Conservation (phyloP, 2,329 filamentous ascomycete species). For the Colletotrichum kahawae region DNA sequence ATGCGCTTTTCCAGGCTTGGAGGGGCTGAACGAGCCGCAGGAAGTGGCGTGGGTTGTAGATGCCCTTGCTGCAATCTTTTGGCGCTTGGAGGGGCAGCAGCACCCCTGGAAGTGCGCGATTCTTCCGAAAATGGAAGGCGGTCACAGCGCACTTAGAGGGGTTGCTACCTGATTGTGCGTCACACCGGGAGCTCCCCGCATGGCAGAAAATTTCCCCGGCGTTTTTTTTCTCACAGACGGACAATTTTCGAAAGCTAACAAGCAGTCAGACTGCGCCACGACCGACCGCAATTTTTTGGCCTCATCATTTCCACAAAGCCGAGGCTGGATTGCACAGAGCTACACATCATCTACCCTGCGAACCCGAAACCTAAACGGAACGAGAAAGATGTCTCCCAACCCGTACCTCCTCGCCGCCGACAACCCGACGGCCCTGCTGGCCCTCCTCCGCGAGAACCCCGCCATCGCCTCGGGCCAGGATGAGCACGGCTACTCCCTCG, state of each 20-base stretch:
- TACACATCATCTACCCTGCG: background rate
- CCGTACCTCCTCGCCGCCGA: constrained; percentile 82
- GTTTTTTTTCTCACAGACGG: background rate
- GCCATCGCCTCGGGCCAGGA: constrained; percentile 82
- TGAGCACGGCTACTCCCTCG: constrained; percentile 89
- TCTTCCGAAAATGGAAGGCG: background rate
- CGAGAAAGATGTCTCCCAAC: constrained; percentile 56
- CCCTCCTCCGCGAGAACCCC: constrained; percentile 76
- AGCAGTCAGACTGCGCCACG: background rate
- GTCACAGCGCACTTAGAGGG: background rate
- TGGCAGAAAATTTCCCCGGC: constrained; percentile 22
- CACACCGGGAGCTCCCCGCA: constrained; percentile 15
- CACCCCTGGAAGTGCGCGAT: background rate
- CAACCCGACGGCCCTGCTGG: constrained; percentile 74
- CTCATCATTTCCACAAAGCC: background rate
- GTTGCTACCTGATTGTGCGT: constrained; percentile 9
- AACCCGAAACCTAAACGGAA: background rate
- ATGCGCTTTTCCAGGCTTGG: background rate
- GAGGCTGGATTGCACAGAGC: background rate
- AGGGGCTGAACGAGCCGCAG: background rate
- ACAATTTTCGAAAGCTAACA: background rate
- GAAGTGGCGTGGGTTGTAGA: background rate
- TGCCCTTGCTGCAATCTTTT: background rate
- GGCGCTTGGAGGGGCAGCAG: constrained; percentile 3
- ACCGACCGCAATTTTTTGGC: background rate